phyloP scores from a whole-genome alignment of 805 yeast genomes.

The Zygotorulaspora danielsina region DNA sequence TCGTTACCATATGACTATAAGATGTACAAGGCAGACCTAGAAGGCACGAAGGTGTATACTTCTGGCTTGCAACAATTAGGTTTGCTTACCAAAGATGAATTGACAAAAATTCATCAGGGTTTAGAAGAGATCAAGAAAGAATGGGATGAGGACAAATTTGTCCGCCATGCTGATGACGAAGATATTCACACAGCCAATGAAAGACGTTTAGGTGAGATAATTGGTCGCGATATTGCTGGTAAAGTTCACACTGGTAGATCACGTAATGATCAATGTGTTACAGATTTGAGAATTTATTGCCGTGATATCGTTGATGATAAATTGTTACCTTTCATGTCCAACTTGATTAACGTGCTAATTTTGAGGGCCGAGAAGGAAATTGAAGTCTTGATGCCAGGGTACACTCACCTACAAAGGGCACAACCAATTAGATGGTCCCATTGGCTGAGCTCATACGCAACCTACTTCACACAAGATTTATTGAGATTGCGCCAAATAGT shows the following conservation, averaged over 20 bases:
- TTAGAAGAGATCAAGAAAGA: constrained; percentile 65
- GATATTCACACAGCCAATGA: constrained; percentile 99
- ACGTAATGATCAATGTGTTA: constrained; percentile 97
- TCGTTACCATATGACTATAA: constrained; percentile 92
- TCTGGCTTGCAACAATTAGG: constrained; percentile 78
- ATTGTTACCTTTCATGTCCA: constrained; percentile 50
- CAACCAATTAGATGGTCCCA: constrained; percentile 99
- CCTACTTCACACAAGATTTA: constrained; percentile 88
- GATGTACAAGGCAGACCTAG: constrained; percentile 91
- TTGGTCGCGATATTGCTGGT: constrained; percentile 91
- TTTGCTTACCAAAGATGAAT: constrained; percentile 66
- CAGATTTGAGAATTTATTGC: constrained; percentile 95
- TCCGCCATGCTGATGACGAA: constrained; percentile 57
- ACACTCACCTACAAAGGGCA: constrained; percentile 96
- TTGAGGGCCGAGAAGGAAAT: constrained; percentile 81
- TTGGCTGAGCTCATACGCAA: constrained; percentile 92
- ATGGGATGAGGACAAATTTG: constrained; percentile 70
- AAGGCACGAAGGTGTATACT: constrained; percentile 92
- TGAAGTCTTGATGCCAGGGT: constrained; percentile 95
- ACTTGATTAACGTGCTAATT: constrained; percentile 62
- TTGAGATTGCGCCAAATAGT: constrained; percentile 77
- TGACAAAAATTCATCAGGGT: constrained; percentile 79
- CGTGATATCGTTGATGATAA: constrained; percentile 66
- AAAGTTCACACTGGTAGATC: constrained; percentile 99
- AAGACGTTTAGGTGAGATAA: constrained; percentile 92